These are phyloP conservation scores for Colletotrichum cereale DNA, from an alignment of 2,329 filamentous ascomycete genomes.

Conservation along the genomic window DNA sequence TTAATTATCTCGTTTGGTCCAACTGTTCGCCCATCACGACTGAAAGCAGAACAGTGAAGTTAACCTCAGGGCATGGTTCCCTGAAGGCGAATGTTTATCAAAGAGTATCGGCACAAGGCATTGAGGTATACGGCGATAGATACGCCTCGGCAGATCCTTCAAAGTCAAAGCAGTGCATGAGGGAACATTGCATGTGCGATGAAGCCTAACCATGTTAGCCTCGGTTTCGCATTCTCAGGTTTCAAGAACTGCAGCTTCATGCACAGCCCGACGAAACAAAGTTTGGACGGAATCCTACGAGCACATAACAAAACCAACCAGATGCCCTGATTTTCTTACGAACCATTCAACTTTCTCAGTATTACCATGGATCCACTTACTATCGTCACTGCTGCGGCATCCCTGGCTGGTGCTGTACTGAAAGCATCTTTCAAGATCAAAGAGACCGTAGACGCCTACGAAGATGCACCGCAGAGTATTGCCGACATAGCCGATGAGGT, in stretches of 20 bases:
- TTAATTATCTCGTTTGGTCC: too few species aligned
- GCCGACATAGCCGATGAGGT: slow-evolving; percentile 35
- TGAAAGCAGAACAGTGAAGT: background rate
- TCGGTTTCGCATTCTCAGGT: background rate
- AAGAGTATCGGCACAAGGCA: background rate
- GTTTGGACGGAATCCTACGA: background rate
- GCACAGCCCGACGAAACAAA: slow-evolving; percentile 2
- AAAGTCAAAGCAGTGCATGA: background rate
- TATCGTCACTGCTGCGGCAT: slow-evolving; percentile 32
- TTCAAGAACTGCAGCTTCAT: background rate
- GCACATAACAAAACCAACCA: slow-evolving; percentile 3
- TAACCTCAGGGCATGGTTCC: background rate
- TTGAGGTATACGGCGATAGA: background rate
- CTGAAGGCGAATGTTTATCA: background rate
- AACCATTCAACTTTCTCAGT: background rate
- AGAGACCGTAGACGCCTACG: slow-evolving; percentile 25
- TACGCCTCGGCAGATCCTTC: background rate
- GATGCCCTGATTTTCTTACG: background rate
- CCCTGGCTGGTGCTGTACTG: slow-evolving; percentile 30
- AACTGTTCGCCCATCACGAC: background rate
- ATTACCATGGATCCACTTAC: slow-evolving; percentile 47
- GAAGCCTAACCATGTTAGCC: background rate
- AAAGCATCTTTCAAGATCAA: slow-evolving; percentile 36
- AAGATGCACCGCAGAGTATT: slow-evolving; percentile 30
- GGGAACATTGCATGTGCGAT: background rate